phyloP scores from a whole-genome alignment of 345 rosid genomes.

The Dipteronia sinensis region DNA sequence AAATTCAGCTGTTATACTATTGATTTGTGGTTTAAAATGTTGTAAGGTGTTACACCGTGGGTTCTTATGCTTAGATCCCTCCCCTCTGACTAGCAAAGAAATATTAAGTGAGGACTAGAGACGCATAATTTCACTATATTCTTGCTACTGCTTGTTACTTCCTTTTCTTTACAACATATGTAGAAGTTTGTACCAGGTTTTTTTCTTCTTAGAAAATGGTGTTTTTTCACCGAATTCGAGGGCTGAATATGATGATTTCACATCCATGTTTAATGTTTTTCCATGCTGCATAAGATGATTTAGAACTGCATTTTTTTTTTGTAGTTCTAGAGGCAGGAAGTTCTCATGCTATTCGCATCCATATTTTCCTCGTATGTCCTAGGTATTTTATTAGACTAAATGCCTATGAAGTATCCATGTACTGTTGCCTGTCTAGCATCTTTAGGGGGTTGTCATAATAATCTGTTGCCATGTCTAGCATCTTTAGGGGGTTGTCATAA shows the following conservation, averaged over 20 bases:
- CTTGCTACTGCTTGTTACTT: not conserved
- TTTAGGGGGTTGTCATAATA: not conserved
- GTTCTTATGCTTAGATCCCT: not conserved
- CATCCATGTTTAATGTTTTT: not conserved
- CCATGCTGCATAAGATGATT: not conserved
- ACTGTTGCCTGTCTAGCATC: not conserved
- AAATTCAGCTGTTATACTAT: not conserved
- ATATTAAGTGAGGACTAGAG: not conserved
- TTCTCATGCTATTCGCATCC: not conserved
- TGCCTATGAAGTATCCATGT: not conserved
- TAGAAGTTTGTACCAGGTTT: not conserved
- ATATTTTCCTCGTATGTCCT: not conserved
- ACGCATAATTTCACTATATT: not conserved
- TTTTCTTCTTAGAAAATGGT: not conserved
- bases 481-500: not conserved
- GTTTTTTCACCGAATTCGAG: not conserved
- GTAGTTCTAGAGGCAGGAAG: not conserved
- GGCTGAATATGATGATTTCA: not conserved
- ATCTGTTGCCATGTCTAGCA: not conserved
- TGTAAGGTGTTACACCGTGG: not conserved
- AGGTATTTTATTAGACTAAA: not conserved
- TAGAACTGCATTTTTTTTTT: not conserved
- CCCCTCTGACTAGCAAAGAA: not conserved
- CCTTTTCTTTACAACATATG: not conserved
- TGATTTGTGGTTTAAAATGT: not conserved